phyloP scores from a whole-genome alignment of 192 early-diverging fungal species.

The Coemansia umbellata region DNA sequence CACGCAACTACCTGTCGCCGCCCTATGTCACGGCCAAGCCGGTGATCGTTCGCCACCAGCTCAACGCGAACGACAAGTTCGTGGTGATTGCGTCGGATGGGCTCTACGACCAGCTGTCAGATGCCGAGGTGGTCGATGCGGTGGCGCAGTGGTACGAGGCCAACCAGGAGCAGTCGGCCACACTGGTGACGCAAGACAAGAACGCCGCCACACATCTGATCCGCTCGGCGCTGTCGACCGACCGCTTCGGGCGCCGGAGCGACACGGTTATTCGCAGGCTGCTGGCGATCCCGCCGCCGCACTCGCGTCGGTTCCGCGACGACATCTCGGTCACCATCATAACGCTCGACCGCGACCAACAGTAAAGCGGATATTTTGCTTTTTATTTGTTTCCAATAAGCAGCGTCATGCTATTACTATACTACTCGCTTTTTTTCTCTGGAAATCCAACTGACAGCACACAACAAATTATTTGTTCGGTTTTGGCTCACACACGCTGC shows the following conservation, averaged over 20 bases:
- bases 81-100: conserved; percentile 82
- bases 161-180: neutral
- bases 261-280: conserved; percentile 59
- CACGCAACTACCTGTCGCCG: conserved; percentile 56
- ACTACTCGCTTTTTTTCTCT: no score
- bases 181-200: conserved; percentile 39
- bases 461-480: no score
- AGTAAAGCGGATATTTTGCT: neutral
- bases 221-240: conserved; percentile 54
- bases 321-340: conserved; percentile 78
- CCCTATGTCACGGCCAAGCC: conserved; percentile 78
- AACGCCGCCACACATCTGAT: conserved; percentile 74
- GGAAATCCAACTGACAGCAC: no score
- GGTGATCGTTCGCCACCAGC: conserved; percentile 57
- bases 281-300: conserved; percentile 61
- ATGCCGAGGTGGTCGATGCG: conserved; percentile 53
- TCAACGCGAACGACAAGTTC: conserved; percentile 61
- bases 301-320: conserved; percentile 68
- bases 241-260: conserved; percentile 55
- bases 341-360: conserved; percentile 28
- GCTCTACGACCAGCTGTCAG: conserved; percentile 71
- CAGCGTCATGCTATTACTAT: neutral
- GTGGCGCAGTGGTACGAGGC: conserved; percentile 50
- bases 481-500: no score
- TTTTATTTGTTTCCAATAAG: neutral